These are phyloP conservation scores for Coffea canephora DNA, from an alignment of 257 asterid genomes.

Conservation along the genomic window DNA sequence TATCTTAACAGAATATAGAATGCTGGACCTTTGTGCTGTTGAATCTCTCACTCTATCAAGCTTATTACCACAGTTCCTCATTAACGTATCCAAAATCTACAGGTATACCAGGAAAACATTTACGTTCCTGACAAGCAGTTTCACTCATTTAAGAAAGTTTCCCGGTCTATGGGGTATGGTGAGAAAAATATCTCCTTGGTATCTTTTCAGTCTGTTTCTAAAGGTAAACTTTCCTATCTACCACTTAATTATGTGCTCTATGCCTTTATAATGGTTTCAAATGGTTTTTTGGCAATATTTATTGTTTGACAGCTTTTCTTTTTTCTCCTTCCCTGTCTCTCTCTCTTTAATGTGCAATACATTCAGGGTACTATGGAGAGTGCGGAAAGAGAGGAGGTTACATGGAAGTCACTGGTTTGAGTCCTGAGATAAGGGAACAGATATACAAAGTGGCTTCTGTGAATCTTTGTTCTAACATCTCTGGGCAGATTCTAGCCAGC, in stretches of 20 bases:
- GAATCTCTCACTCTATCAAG: neutral
- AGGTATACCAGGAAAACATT: constrained; percentile 93
- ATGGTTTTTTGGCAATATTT: neutral
- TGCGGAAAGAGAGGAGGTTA: constrained; percentile 98
- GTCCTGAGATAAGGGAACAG: constrained; percentile 81
- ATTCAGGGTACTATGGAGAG: constrained; percentile 86
- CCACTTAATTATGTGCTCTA: neutral
- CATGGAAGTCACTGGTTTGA: constrained; percentile 94
- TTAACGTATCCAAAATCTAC: constrained; percentile 18
- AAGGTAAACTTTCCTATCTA: constrained; percentile 46
- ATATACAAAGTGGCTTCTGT: constrained; percentile 94
- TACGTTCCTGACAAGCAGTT: constrained; percentile 95
- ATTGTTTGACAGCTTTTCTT: neutral
- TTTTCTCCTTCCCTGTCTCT: neutral
- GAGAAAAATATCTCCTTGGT: constrained; percentile 78
- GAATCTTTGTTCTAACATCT: constrained; percentile 89
- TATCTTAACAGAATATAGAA: constrained; percentile 3
- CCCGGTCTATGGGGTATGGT: constrained; percentile 80
- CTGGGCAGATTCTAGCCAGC: constrained; percentile 96
- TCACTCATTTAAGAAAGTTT: constrained; percentile 85
- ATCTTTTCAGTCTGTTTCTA: constrained; percentile 92
- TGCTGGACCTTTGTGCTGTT: constrained; percentile 2
- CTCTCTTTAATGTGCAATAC: neutral
- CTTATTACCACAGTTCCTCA: neutral
- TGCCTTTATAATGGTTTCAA: neutral